Evolutionary conservation across 768 basidiomycete species (phyloP).

Genomic region (Suillus plorans): DNA sequence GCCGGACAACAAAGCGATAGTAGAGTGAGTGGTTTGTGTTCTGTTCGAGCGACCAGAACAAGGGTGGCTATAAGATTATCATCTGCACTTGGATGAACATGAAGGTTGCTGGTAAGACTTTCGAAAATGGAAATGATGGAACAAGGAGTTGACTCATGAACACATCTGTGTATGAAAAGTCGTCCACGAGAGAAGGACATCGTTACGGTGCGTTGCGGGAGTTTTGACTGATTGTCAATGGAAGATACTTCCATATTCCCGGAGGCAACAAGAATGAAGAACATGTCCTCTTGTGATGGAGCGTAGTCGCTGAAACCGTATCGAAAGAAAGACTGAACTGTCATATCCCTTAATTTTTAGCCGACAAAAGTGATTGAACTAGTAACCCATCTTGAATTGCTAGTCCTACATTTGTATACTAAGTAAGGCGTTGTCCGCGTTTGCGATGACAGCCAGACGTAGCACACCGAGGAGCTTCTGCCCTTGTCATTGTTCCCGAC

Average conservation of each 20-base stretch:
- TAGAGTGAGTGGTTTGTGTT: slow-evolving; percentile 40
- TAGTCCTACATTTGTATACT: slow-evolving; percentile 55
- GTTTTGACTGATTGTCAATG: slow-evolving; percentile 32
- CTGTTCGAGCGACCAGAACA: slow-evolving; percentile 38
- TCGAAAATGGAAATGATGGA: slow-evolving; percentile 3
- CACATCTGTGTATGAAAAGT: slow-evolving; percentile 53
- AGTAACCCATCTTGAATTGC: slow-evolving; percentile 35
- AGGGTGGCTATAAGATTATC: slow-evolving; percentile 53
- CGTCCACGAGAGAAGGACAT: slow-evolving; percentile 41
- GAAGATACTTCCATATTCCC: slow-evolving; percentile 51
- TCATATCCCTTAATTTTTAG: background rate
- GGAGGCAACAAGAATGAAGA: slow-evolving; percentile 46
- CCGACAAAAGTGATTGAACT: slow-evolving; percentile 23
- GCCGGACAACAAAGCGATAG: slow-evolving; percentile 51
- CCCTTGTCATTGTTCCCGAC: slow-evolving; percentile 92
- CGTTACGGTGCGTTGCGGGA: slow-evolving; percentile 35
- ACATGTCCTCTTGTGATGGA: slow-evolving; percentile 44
- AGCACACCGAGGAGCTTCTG: slow-evolving; percentile 63
- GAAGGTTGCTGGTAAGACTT: background rate
- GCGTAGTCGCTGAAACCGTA: slow-evolving; percentile 53
- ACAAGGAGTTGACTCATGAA: slow-evolving; percentile 24
- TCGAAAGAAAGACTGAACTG: slow-evolving; percentile 43
- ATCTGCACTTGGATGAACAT: slow-evolving; percentile 38
- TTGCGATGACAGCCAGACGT: slow-evolving; percentile 37
- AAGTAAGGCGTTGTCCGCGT: slow-evolving; percentile 35